phyloP scores from a whole-genome alignment of 352 stramenopile genomes.

The Plasmopara muralis region DNA sequence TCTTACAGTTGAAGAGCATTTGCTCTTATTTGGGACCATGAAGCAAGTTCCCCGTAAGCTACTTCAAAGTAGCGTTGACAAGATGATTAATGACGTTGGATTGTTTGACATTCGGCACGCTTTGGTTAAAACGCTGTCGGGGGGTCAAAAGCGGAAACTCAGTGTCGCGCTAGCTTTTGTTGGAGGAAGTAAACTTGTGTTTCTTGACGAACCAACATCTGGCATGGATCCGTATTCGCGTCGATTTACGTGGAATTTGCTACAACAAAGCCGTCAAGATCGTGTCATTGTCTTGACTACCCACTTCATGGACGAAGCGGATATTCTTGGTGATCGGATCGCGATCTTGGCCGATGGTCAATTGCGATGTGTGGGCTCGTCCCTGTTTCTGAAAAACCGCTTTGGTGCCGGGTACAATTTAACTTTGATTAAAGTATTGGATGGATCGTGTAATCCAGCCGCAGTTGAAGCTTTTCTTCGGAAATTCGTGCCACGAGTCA shows the following conservation, averaged over 20 bases:
- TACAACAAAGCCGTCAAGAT: constrained; percentile 71
- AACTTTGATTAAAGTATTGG: constrained; percentile 40
- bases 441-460: constrained; percentile 27
- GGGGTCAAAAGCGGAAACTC: constrained; percentile 94
- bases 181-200: constrained; percentile 86
- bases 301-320: constrained; percentile 87
- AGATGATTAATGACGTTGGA: constrained; percentile 74
- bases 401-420: constrained; percentile 90
- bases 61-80: constrained; percentile 47
- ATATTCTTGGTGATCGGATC: constrained; percentile 71
- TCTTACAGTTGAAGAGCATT: constrained; percentile 93
- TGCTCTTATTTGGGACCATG: constrained; percentile 89
- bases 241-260: constrained; percentile 92
- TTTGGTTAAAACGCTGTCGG: constrained; percentile 63
- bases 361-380: constrained; percentile 80
- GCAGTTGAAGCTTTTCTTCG: constrained; percentile 29
- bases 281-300: constrained; percentile 80
- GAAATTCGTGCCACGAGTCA: constrained; percentile 53
- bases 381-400: constrained; percentile 91
- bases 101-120: constrained; percentile 83
- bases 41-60: constrained; percentile 70
- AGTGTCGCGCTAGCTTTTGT: constrained; percentile 93
- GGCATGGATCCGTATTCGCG: constrained; percentile 95
- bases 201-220: constrained; percentile 90
- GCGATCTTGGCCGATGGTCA: constrained; percentile 91